Evolutionary conservation across 75 land plant species (phyloP), one percentile per base, ranked within the genome.

Genomic region (Cryptomeria japonica): DNA sequence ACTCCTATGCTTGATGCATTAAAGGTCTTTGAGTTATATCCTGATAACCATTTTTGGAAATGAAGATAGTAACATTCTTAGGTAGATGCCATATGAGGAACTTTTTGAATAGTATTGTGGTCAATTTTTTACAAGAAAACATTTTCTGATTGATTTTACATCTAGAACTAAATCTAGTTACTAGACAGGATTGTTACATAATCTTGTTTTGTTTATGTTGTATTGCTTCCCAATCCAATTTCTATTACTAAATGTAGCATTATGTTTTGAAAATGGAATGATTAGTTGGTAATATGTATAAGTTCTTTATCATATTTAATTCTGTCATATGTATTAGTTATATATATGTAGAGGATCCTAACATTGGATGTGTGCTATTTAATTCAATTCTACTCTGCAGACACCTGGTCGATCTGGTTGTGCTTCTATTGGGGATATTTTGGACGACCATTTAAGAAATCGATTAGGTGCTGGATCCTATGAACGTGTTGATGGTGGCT

Each of bases 361-460:
- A 79, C 28, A 25, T 19, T 79, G 2, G 46, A 34, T 41, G 28
- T 39, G 39, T 79, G 13, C 70, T 64, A 19, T 41, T 79, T 22
- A 22, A 79, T 22, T 79, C 12, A 11, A 25, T 41, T 10, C 8
- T 79, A 79, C 22, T 79, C 46, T 86, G 44, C 90, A 92, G 94
- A 84, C 90, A 3, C 85, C 87, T 84, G 84, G 86, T 83, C 91
- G 90, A 5, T 80, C 89, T 84, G 93, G 90, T 86, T 83, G 77
- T 58, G 87, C 58, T 32, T 77, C 85, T 13, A 89, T 92, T 86
- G 95, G 95, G 61, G 95, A 96, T 89, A 89, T 94, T 82, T 88
- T 97, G 68, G 99, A 98, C 90, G 97, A 97, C 87, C 95, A 92
- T 90, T 46, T 98, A 84, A 91, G 91, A 51, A 97, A 95, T 85